A percentile compares a stretch with the other conserved stretches of the same genome.
These are phyloP conservation scores for Pseudonectria buxi DNA, from an alignment of 2,329 filamentous ascomycete species.

Conservation along the genomic window DNA sequence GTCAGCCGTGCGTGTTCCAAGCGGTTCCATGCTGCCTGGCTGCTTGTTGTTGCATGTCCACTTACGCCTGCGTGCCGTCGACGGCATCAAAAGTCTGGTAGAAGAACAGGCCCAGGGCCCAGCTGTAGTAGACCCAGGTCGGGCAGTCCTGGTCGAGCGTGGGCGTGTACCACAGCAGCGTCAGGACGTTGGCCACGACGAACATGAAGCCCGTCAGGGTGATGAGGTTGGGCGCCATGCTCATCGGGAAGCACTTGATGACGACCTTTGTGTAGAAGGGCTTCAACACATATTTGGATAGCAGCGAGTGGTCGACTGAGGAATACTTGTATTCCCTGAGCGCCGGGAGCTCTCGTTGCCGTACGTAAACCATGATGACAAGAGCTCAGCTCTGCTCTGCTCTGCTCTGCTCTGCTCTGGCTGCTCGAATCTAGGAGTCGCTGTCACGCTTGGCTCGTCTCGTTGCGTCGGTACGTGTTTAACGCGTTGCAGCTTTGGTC, in stretches of 20 bases:
- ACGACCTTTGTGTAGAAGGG: conserved; percentile 95
- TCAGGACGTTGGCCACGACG: conserved; percentile 81
- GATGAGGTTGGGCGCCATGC: conserved; percentile 85
- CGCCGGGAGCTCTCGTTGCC: conserved; percentile 79
- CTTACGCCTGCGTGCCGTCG: conserved; percentile 86
- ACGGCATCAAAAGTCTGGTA: conserved; percentile 99
- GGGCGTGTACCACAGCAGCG: conserved; percentile 94
- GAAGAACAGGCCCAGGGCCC: conserved; percentile 82
- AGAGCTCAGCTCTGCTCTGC: conserved; percentile 3
- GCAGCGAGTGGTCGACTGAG: conserved; percentile 79
- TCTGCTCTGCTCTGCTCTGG: too few relatives aligned
- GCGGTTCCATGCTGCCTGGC: too few relatives aligned
- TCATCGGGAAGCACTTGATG: conserved; percentile 91
- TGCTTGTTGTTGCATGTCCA: neutral
- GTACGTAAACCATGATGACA: conserved; percentile 81
- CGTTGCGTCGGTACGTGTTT: too few relatives aligned
- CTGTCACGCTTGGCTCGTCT: too few relatives aligned
- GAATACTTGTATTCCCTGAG: conserved; percentile 96
- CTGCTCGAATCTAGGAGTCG: too few relatives aligned
- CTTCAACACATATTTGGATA: conserved; percentile 91
- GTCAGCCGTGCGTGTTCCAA: conserved; percentile 9
- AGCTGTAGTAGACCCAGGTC: conserved; percentile 88
- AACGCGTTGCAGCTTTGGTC: too few relatives aligned
- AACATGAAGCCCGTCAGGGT: conserved; percentile 88
- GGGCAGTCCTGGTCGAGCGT: conserved; percentile 89